Evolutionary conservation across 2,329 filamentous ascomycete species (phyloP), one percentile per base, ranked within the genome.

Genomic region (Colletotrichum cuscutae): DNA sequence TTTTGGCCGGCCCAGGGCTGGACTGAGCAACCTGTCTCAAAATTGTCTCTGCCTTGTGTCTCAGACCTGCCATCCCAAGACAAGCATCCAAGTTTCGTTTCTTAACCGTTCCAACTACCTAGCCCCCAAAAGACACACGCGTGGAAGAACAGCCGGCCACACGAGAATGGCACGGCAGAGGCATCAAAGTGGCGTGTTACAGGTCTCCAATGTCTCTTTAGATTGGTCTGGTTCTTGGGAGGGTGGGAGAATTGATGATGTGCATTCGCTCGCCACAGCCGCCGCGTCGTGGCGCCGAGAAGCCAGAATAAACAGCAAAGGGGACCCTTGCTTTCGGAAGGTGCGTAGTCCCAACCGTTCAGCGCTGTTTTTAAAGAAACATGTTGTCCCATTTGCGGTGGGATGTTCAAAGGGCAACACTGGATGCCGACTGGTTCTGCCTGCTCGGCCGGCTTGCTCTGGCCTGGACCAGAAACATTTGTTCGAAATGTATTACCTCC

Each of bases 111-210:
- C 37, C 46, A 49, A 22, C 19, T 35, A 35, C 32, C 11, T 24
- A 15, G 32, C 15, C 9, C 60, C 42, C 52, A 60, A 54, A 49
- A 22, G 37, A 42, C 37, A 56, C n/a, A 52, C 8, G 26, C 46
- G 19, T 52, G 63, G 15, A 28, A 12, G 32, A 57, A 42, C 15
- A 15, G 60, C 46, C 49, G 54, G 53, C 61, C 56, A 37, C 59
- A 56, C 32, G 49, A 72, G 59, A 70, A 56, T 32, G 59, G 56
- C 65, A 65, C 49, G 57, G 37, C 62, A 73, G 30, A 71, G 61
- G 62, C 56, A 67, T 59, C 71, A 58, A 35, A 67, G 68, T 67
- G 71, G 71, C 71, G 61, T 71, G 62, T 71, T 63, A 62, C 62
- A 73, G 61, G 49, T 19, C 46, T 24, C 56, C 58, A 30, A 22